Conservation (phyloP, 257 asterid species). For the Solanum pennellii region DNA sequence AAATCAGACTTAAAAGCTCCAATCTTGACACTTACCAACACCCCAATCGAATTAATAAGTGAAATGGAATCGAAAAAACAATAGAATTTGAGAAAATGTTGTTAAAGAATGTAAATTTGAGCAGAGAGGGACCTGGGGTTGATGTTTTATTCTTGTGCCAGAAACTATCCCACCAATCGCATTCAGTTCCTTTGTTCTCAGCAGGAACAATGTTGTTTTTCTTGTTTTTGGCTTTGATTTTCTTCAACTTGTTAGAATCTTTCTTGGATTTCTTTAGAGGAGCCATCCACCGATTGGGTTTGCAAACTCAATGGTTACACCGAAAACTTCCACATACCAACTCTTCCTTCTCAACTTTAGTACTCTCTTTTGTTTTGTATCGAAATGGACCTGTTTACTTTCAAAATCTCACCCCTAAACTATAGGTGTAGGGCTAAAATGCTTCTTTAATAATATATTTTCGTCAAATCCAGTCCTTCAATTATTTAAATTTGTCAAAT, state of each 20-base stretch:
- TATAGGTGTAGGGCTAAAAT: too few relatives aligned
- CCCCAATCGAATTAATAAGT: not conserved
- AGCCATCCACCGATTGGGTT: slow-evolving; percentile 29
- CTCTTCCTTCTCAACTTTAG: not conserved
- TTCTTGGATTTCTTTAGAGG: slow-evolving; percentile 58
- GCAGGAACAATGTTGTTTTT: slow-evolving; percentile 10
- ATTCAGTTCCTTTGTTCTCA: slow-evolving; percentile 58
- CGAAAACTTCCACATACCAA: not conserved
- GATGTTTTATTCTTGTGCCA: slow-evolving; percentile 57
- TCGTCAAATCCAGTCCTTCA: too few relatives aligned
- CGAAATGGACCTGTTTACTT: not conserved
- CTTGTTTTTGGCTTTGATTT: slow-evolving; percentile 30
- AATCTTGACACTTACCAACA: not conserved
- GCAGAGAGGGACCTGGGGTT: slow-evolving; percentile 22
- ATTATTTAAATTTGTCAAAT: too few relatives aligned
- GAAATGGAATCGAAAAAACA: not conserved
- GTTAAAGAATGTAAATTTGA: not conserved
- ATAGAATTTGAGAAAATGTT: not conserved
- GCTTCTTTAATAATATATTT: too few relatives aligned
- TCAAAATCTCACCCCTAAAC: too few relatives aligned
- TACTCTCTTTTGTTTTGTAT: not conserved
- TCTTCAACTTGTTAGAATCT: slow-evolving; percentile 53
- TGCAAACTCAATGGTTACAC: not conserved
- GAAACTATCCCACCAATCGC: slow-evolving; percentile 90
- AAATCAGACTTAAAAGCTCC: not conserved